Evolutionary conservation across 352 stramenopile genomes (phyloP).

Genomic region (Globisporangium radiosum): DNA sequence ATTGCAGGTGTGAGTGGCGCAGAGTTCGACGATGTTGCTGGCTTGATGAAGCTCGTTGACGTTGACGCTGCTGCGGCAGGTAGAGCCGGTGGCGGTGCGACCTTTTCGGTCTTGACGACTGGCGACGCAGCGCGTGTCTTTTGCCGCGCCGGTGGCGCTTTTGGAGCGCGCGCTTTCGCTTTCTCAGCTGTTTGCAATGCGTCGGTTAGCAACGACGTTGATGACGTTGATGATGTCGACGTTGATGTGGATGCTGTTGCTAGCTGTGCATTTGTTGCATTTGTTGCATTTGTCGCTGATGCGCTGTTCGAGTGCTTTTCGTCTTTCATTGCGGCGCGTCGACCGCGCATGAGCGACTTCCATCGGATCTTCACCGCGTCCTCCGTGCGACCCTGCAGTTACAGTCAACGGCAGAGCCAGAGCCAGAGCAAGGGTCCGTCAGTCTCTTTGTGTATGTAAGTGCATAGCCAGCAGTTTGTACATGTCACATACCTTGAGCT

Average conservation of each 20-base stretch:
- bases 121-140: conserved; percentile 26
- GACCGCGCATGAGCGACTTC: conserved; percentile 87
- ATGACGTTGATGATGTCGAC: conserved; percentile 3
- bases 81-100: neutral
- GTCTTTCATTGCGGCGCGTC: conserved; percentile 62
- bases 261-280: neutral
- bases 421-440: too few relatives aligned
- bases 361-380: conserved; percentile 92
- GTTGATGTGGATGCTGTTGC: neutral
- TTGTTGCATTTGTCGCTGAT: too few relatives aligned
- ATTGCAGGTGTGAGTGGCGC: neutral
- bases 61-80: neutral
- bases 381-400: conserved; percentile 76
- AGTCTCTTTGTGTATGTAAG: neutral
- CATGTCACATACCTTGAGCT: conserved; percentile 57
- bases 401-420: neutral
- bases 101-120: conserved; percentile 18
- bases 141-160: conserved; percentile 3
- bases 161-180: neutral
- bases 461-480: neutral
- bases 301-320: conserved; percentile 25
- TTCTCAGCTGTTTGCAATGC: neutral
- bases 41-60: neutral
- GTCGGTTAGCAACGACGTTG: neutral
- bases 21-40: neutral